phyloP scores from a whole-genome alignment of 2,329 filamentous ascomycete genomes.

The Aspergillus eucalypticola region DNA sequence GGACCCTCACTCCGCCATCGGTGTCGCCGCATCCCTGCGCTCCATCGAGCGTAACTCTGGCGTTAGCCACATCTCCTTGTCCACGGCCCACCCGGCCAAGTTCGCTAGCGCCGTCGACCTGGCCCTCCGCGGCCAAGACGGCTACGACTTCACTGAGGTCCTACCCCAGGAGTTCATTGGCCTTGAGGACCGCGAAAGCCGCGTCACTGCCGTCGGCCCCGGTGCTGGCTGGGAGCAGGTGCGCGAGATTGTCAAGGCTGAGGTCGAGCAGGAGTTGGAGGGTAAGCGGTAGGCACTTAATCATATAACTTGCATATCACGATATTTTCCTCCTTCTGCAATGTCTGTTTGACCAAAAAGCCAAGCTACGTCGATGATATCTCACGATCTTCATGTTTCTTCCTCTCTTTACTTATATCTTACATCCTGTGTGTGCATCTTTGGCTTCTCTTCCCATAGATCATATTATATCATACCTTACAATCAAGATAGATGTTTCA shows the following conservation, averaged over 20 bases:
- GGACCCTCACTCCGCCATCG: constrained; percentile 90
- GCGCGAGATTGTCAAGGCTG: constrained; percentile 70
- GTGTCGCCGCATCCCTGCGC: constrained; percentile 72
- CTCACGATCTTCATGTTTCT: neutral
- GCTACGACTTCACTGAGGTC: constrained; percentile 76
- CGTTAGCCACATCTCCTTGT: constrained; percentile 74
- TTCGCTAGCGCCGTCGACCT: constrained; percentile 83
- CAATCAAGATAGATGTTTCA: too few relatives aligned
- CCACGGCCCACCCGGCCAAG: constrained; percentile 94
- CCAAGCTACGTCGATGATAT: constrained; percentile 1
- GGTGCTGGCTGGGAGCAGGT: constrained; percentile 70
- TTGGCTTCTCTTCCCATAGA: neutral
- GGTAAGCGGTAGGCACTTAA: constrained; percentile 21
- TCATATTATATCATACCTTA: neutral
- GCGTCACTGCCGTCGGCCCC: constrained; percentile 68
- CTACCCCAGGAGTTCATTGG: constrained; percentile 80
- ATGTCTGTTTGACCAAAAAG: neutral
- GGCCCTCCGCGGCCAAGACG: constrained; percentile 69
- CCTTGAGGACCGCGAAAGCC: constrained; percentile 71
- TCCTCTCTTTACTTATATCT: too few relatives aligned
- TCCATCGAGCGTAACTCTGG: constrained; percentile 60
- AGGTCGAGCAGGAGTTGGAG: constrained; percentile 58
- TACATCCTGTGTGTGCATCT: neutral
- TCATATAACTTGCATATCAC: neutral
- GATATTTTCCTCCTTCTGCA: neutral